Evolutionary conservation across 2,329 filamentous ascomycete species (phyloP), one percentile per base, ranked within the genome.

Genomic region (Lachnellula cervina): DNA sequence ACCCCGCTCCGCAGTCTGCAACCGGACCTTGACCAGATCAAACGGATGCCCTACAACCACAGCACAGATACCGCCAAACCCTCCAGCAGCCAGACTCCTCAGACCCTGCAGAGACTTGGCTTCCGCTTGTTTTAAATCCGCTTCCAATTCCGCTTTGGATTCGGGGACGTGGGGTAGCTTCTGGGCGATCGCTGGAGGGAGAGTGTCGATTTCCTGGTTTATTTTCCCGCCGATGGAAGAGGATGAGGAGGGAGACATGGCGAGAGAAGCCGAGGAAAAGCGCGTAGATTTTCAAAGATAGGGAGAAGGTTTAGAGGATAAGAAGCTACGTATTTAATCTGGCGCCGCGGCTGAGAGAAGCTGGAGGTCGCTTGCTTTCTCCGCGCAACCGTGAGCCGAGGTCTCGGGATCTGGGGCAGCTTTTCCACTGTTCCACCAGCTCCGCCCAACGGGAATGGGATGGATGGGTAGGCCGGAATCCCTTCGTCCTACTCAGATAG

Each of bases 11-110:
- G 94, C 91, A 2, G 94, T 99, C 78, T 99, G 94, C 72, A 99
- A 78, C 57, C 94, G 89, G 63, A 99, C 94, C 77, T 99, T 99
- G 72, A 97, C 93, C 66, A 99, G 80, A 72, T 99, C 94, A 71
- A 99, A 99, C 9, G 94, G 94, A 73, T 99, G 94, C 55, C 94
- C 89, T 57, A 97, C 92, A 43, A 99, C 72, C 54, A 99, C 94
- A 55, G 94, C 93, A 76, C 90, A 97, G 48, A 99, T 74, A 66
- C 94, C 94, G 65, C 94, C 94, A 58, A 96, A 95, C 60, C 91
- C 94, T 66, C 94, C 94, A 7, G 93, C 93, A 8, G 81, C 86
- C 51, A 99, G 82, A 43, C 93, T 94, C 58, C 93, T 87, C 61
- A 96, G 73, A 71, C 83, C 83, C 53, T 83, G 80, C 47, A 86